phyloP scores from a whole-genome alignment of 345 rosid genomes.

The Eucalyptus regnans region DNA sequence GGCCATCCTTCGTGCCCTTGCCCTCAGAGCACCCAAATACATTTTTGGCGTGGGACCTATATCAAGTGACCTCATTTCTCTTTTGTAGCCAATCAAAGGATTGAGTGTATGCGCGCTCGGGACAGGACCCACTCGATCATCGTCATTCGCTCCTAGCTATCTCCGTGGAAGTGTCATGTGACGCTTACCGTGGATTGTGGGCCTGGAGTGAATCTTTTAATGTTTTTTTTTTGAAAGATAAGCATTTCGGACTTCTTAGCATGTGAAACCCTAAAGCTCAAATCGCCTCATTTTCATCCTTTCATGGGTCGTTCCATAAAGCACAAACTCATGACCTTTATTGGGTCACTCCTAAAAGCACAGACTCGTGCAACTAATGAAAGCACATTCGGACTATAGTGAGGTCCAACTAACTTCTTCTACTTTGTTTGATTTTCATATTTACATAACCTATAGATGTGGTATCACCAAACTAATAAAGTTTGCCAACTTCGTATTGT shows the following conservation, averaged over 20 bases:
- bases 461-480: not conserved
- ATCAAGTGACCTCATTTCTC: not conserved
- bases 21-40: not conserved
- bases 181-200: not conserved
- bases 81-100: not conserved
- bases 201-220: not conserved
- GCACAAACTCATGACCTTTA: not conserved
- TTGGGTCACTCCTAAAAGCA: not conserved
- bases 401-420: not conserved
- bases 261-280: not conserved
- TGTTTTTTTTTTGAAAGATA: not conserved
- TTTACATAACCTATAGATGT: not conserved
- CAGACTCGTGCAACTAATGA: not conserved
- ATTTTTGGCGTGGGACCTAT: not conserved
- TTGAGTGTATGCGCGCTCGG: not conserved
- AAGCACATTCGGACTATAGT: not conserved
- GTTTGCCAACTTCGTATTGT: not conserved
- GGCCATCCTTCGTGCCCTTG: not conserved
- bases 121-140: not conserved
- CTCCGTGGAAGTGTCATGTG: not conserved
- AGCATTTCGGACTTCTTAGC: not conserved
- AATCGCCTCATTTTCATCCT: not conserved
- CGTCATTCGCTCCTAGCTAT: not conserved
- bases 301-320: not conserved
- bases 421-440: not conserved